Conservation (phyloP, 2,329 filamentous ascomycete species). For the Chalara sp. region DNA sequence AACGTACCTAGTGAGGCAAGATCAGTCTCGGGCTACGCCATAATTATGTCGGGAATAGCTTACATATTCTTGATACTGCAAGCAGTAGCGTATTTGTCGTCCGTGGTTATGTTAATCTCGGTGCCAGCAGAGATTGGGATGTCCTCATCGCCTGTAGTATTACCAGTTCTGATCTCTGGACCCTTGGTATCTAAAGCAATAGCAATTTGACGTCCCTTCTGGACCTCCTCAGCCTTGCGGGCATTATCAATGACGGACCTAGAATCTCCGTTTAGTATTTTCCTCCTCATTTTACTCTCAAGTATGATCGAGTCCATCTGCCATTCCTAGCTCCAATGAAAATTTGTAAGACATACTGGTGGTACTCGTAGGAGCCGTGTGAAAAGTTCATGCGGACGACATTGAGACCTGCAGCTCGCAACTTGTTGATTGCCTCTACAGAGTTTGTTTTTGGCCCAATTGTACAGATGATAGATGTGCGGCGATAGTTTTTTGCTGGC, state of each 20-base stretch:
- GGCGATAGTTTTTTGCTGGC: slow-evolving; percentile 84
- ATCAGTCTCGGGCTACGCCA: neutral
- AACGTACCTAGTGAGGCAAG: slow-evolving; percentile 60
- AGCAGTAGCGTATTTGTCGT: slow-evolving; percentile 79
- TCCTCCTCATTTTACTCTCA: neutral
- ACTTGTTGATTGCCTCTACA: slow-evolving; percentile 90
- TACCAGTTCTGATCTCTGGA: slow-evolving; percentile 81
- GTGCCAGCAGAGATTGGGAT: slow-evolving; percentile 77
- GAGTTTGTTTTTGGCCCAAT: slow-evolving; percentile 98
- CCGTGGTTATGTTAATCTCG: slow-evolving; percentile 92
- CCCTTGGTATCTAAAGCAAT: slow-evolving; percentile 86
- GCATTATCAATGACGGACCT: slow-evolving; percentile 92
- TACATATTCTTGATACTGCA: slow-evolving; percentile 93
- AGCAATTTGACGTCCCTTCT: slow-evolving; percentile 80
- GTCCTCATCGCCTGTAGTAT: slow-evolving; percentile 64
- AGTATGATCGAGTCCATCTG: neutral
- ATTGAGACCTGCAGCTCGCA: slow-evolving; percentile 87
- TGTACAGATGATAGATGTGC: slow-evolving; percentile 94
- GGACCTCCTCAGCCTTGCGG: slow-evolving; percentile 72
- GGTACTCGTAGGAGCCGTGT: slow-evolving; percentile 91
- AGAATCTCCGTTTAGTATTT: too few relatives aligned
- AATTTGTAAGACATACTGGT: slow-evolving; percentile 47
- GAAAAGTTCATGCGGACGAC: slow-evolving; percentile 99
- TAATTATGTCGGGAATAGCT: slow-evolving; percentile 29
- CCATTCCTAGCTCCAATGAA: neutral